These are phyloP conservation scores for Harrya chromipes DNA, from an alignment of 768 basidiomycete genomes.

Conservation along the genomic window DNA sequence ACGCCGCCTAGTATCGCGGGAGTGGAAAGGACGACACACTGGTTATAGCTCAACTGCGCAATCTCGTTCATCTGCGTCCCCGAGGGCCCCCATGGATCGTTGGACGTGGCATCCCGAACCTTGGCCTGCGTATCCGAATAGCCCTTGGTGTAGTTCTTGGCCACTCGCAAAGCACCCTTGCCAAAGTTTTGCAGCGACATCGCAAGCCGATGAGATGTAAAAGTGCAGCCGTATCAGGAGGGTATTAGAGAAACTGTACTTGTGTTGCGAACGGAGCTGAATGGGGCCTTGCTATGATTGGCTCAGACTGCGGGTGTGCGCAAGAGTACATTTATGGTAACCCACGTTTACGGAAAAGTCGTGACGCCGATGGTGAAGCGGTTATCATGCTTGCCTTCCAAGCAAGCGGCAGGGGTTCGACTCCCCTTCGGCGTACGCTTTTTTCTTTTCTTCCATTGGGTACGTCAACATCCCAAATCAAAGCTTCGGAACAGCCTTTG, in stretches of 20 bases:
- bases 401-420: conserved; percentile 75
- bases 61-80: conserved; percentile 99
- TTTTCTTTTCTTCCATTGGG: no score
- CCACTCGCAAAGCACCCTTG: conserved; percentile 80
- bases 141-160: conserved; percentile 94
- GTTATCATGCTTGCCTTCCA: conserved; percentile 95
- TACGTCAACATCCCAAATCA: no score
- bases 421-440: conserved; percentile 54
- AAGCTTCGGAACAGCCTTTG: no score
- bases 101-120: conserved; percentile 93
- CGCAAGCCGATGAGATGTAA: conserved; percentile 1
- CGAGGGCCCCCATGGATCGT: conserved; percentile 97
- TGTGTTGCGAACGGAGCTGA: conserved; percentile 22
- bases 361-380: conserved; percentile 74
- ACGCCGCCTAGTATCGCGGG: not conserved
- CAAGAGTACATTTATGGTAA: not conserved
- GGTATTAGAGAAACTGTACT: conserved; percentile 13
- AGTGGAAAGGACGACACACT: conserved; percentile 44
- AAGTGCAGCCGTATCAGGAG: not conserved
- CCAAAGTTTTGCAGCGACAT: conserved; percentile 76
- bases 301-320: conserved; percentile 7
- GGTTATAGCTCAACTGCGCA: conserved; percentile 94
- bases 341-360: not conserved
- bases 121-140: conserved; percentile 96
- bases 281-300: not conserved